Base-by-base conservation (phyloP, 164 flowering plant species). In the Warburgia ugandensis region DNA sequence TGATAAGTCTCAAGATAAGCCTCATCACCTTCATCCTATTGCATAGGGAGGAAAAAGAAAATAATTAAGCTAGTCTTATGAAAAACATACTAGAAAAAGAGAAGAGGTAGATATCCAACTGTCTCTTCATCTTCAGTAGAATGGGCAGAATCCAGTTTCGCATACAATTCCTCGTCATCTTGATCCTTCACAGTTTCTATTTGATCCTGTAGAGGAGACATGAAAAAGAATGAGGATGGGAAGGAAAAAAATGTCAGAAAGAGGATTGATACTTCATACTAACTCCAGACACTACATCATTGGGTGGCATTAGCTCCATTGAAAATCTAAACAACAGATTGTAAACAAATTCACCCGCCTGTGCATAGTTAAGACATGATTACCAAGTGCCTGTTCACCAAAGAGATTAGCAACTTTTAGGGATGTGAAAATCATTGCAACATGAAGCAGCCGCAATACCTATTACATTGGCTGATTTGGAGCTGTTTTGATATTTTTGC, bases 1-100 rank as follows among this genome's bases (percentile, higher is more conserved):
- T 54, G 40, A 39, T 69, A 75, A 13, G 67, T 74, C 64, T 65
- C 70, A 17, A 80, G 81, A 69, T 75, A 78, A 29, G 78, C 75
- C 19, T 75, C 91, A 25, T 81, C 87, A 26, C 66, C 83, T 67
- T 81, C 97, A 50, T 81, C 92, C 88, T 84, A 48, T 41, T 6
- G 27, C n/a, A n/a, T n/a, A 60, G 38, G 13, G 47, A 26, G 58
- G n/a, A 41, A 32, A 31, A 1, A 7, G 6, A 55, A 47, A 42
- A 39, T 37, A 8, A 56, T 21, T 17, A 37, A 2, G 14, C 45
- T 27, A 29, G 43, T 7, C 48, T 1, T 5, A 43, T 23, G 13
- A 41, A 3, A 31, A 36, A 41, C 36, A 22, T 32, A 16, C 45
- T 20, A 54, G 30, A 3, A 37, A 39, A 16, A 42, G 45, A 48